Conservation (phyloP, 768 basidiomycete species). For the Termitomyces sp. region DNA sequence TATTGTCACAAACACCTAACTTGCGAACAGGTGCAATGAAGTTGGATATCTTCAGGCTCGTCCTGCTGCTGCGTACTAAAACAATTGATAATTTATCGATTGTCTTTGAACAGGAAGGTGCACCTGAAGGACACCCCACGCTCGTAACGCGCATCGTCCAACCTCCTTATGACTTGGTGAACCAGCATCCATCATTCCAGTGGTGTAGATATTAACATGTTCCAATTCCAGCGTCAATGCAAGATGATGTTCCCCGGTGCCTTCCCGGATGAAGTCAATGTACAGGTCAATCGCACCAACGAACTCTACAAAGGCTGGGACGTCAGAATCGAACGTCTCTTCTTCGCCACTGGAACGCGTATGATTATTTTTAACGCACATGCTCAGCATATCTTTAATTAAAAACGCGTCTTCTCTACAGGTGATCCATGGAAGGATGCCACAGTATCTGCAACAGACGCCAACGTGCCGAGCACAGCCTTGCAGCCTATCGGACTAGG, state of each 20-base stretch:
- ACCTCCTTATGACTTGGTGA: constrained; percentile 48
- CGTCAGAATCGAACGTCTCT: constrained; percentile 48
- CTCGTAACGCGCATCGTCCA: constrained; percentile 54
- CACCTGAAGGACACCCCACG: constrained; percentile 31
- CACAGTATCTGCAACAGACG: constrained; percentile 55
- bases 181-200: constrained; percentile 8
- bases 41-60: constrained; percentile 54
- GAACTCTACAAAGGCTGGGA: constrained; percentile 56
- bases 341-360: constrained; percentile 70
- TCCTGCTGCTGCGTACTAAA: neutral
- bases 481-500: constrained; percentile 52
- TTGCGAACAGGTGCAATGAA: constrained; percentile 52
- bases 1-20: neutral
- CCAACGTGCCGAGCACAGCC: constrained; percentile 39
- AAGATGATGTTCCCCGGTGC: constrained; percentile 58
- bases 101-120: constrained; percentile 29
- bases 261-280: constrained; percentile 42
- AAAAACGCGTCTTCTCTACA: constrained; percentile 17
- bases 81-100: neutral
- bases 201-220: neutral
- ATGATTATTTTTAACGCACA: constrained; percentile 19
- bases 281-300: constrained; percentile 41
- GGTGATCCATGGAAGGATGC: constrained; percentile 73
- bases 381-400: neutral
- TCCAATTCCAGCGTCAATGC: constrained; percentile 51